A percentile compares a stretch with the other conserved stretches of the same genome.
phyloP scores from a whole-genome alignment of 257 asterid species.

The Oldenlandia corymbosa region DNA sequence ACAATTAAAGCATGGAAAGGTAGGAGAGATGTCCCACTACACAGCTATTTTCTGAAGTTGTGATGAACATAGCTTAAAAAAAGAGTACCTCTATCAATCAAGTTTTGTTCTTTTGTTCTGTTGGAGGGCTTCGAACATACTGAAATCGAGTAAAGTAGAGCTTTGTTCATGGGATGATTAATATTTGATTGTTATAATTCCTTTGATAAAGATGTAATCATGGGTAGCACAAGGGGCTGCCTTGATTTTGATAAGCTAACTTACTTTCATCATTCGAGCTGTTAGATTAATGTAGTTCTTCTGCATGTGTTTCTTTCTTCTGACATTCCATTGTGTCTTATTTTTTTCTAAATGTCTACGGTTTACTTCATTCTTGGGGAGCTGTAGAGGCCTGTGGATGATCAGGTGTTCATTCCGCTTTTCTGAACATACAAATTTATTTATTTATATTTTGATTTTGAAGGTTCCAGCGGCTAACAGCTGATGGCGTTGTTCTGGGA shows the following conservation, averaged over 20 bases:
- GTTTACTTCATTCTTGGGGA: background rate
- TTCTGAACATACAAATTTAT: background rate
- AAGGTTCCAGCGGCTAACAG: slow-evolving; percentile 44
- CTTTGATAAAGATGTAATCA: background rate
- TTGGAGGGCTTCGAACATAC: background rate
- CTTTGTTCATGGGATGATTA: background rate
- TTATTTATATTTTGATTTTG: slow-evolving; percentile 10
- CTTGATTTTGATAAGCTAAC: background rate
- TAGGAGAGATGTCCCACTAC: background rate
- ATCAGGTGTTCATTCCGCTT: background rate
- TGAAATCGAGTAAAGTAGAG: background rate
- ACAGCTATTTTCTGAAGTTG: background rate
- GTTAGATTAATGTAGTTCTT: background rate
- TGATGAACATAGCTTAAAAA: background rate
- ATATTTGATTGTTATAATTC: background rate
- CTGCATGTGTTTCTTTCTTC: too few species aligned
- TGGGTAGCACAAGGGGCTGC: background rate
- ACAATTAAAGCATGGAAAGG: background rate
- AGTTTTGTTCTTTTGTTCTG: background rate
- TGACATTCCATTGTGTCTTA: background rate
- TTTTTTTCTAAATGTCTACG: background rate
- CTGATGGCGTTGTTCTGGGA: slow-evolving; percentile 64
- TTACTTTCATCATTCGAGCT: background rate
- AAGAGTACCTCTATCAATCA: background rate
- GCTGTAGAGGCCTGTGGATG: background rate